These are phyloP conservation scores for Xanthoconium purpureum DNA, from an alignment of 768 basidiomycete species.

Conservation along the genomic window DNA sequence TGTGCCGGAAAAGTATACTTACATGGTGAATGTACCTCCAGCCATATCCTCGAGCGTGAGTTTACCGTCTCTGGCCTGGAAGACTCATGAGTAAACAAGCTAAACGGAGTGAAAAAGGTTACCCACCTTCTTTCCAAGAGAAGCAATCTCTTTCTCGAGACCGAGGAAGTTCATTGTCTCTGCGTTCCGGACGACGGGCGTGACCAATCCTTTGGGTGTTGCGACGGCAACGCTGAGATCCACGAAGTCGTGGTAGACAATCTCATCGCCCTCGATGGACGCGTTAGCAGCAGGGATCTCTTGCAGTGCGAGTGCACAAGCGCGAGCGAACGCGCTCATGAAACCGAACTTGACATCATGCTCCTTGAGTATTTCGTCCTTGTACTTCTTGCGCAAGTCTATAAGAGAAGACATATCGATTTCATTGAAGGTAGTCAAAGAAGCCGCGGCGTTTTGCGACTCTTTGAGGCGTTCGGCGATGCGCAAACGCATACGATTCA, in stretches of 20 bases:
- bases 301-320: constrained; percentile 75
- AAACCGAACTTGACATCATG: constrained; percentile 96
- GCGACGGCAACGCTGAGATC: constrained; percentile 96
- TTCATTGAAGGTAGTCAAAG: constrained; percentile 98
- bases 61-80: constrained; percentile 83
- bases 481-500: constrained; percentile 97
- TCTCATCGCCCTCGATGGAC: constrained; percentile 89
- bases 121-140: constrained; percentile 81
- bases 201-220: constrained; percentile 96
- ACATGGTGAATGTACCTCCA: constrained; percentile 99
- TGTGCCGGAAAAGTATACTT: constrained; percentile 29
- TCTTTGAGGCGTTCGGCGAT: constrained; percentile 98
- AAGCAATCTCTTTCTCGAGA: constrained; percentile 91
- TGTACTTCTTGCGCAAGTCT: constrained; percentile 90
- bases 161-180: constrained; percentile 84
- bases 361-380: constrained; percentile 85
- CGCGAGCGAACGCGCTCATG: constrained; percentile 96
- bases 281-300: constrained; percentile 96
- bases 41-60: constrained; percentile 98
- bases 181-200: constrained; percentile 90
- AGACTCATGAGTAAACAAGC: constrained; percentile 7
- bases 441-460: constrained; percentile 95
- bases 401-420: constrained; percentile 98
- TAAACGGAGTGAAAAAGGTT: not conserved
- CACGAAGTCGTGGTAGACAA: constrained; percentile 89